Base-by-base conservation (phyloP, 805 yeast genomes). In the Candida hungchunana region DNA sequence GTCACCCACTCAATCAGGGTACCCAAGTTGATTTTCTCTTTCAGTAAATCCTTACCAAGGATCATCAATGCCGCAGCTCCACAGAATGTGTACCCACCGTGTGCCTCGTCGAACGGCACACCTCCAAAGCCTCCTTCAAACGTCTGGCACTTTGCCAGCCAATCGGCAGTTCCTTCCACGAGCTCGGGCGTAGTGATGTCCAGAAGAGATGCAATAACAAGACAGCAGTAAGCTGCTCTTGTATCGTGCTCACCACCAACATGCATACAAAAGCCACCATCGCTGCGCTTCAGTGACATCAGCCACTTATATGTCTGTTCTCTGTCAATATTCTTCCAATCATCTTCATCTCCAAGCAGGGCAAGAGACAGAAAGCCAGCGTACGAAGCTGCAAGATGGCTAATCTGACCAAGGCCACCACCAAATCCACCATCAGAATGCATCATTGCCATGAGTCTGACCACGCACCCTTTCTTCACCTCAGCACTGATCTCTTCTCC, bases 91-190 rank as follows among this genome's bases (percentile, higher is more conserved):
- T 93, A 94, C 1, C 98, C 99, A 2, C 97, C 98, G 56, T 93
- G 99, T 0, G 97, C 97, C 59, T 93, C 99, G 41, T 76, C 82
- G 14, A 56, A 57, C 0, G 95, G 93, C 15, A 69, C 67, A 2
- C 95, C 96, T 1, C 89, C 87, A 61, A 90, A 84, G 0, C 98
- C 98, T 17, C 99, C 98, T 62, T 94, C 98, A 55, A 73, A 89
- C 0, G 90, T 84, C 59, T 93, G 98, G 49, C 96, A 87, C 10
- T 55, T 46, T 0, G 60, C 48, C 11, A 93, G 47, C 79, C 88
- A 90, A 11, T 71, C 72, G 3, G 66, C 63, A 0, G 77, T 69
- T 5, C 73, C 75, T 12, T 60, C 62, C 0, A 61, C 44, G 7
- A 93, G 60, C 42, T 81, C 83, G 0, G 73, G 74, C 1, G 87